Evolutionary conservation across 2,329 filamentous ascomycete species (phyloP).

Genomic region (Fusarium heterosporum): DNA sequence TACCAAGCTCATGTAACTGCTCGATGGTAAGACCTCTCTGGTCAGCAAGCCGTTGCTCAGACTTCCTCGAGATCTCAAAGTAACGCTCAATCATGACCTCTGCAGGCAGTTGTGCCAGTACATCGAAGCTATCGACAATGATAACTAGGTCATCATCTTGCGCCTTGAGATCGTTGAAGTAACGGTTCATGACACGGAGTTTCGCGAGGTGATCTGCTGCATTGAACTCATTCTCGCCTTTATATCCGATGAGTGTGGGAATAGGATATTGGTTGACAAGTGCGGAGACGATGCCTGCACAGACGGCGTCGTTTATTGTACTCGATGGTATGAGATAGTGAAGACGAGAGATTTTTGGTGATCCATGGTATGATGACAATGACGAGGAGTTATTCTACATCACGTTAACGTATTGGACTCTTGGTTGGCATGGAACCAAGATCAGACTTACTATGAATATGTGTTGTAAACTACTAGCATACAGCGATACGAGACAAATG

Average conservation of each 20-base stretch:
- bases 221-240: slow-evolving; percentile 36
- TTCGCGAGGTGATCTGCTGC: slow-evolving; percentile 39
- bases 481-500: background rate
- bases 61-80: slow-evolving; percentile 25
- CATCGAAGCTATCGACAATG: slow-evolving; percentile 41
- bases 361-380: background rate
- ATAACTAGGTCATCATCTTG: slow-evolving; percentile 40
- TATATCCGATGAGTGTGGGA: slow-evolving; percentile 35
- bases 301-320: slow-evolving; percentile 24
- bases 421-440: background rate
- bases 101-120: slow-evolving; percentile 41
- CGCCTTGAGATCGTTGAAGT: slow-evolving; percentile 11
- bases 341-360: slow-evolving; percentile 8
- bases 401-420: background rate
- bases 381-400: background rate
- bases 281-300: slow-evolving; percentile 28
- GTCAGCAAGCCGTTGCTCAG: slow-evolving; percentile 36
- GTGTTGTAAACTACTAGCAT: background rate
- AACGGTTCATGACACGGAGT: slow-evolving; percentile 29
- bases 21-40: slow-evolving; percentile 32
- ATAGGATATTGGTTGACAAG: slow-evolving; percentile 39
- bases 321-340: slow-evolving; percentile 40
- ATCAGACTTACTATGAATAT: background rate
- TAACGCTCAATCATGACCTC: slow-evolving; percentile 40
- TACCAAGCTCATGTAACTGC: background rate